A percentile compares a stretch with the other conserved stretches of the same genome.
Conservation (phyloP, 1,284 basidiomycete species). For the Pascua guehoae region DNA sequence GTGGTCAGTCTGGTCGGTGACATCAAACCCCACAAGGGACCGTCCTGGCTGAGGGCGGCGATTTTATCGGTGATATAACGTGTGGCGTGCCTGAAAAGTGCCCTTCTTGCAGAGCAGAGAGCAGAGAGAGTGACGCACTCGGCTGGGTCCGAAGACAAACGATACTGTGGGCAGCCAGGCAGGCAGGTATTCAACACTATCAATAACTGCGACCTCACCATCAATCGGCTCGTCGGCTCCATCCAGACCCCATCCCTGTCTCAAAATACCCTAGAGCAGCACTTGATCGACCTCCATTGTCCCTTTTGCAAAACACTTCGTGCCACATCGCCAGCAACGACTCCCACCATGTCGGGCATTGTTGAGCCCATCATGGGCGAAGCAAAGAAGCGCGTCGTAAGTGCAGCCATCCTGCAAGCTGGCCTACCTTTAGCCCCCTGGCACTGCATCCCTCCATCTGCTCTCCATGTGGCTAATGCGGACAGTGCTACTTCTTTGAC, state of each 20-base stretch:
- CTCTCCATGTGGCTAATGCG: conserved; percentile 5
- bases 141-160: no score
- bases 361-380: conserved; percentile 72
- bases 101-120: neutral
- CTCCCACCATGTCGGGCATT: conserved; percentile 18
- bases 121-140: no score
- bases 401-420: conserved; percentile 38
- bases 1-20: neutral
- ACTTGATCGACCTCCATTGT: neutral
- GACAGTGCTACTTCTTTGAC: conserved; percentile 93
- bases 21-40: neutral
- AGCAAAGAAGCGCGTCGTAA: conserved; percentile 78
- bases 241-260: no score
- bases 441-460: neutral
- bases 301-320: neutral
- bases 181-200: no score
- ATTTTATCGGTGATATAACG: neutral
- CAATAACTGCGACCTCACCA: no score
- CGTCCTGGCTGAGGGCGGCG: neutral
- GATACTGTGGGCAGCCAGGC: no score
- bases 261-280: no score
- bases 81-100: neutral
- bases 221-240: no score
- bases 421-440: neutral
- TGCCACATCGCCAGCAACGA: neutral